A percentile compares a stretch with the other conserved stretches of the same genome.
Conservation (phyloP, 495 filamentous ascomycete genomes). For the Staphylotrichum longicolle region DNA sequence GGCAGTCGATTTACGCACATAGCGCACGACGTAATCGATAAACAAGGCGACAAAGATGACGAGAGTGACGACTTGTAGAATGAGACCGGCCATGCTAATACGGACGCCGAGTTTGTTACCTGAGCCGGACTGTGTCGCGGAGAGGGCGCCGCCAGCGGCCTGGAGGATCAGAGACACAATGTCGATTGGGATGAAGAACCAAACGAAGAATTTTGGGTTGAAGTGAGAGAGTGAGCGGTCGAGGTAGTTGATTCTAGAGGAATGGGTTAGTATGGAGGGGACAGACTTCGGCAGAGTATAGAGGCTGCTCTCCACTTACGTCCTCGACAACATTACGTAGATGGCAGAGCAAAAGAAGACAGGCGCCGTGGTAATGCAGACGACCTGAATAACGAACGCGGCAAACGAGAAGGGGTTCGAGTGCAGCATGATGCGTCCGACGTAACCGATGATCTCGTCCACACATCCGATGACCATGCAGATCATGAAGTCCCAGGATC, state of each 20-base stretch:
- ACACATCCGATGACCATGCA: constrained; percentile 39
- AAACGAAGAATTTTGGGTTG: constrained; percentile 50
- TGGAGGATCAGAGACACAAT: constrained; percentile 51
- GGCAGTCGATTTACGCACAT: constrained; percentile 20
- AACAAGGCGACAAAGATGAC: constrained; percentile 43
- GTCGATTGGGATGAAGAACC: constrained; percentile 56
- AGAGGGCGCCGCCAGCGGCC: constrained; percentile 50
- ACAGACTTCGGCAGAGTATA: no score
- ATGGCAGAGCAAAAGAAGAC: constrained; percentile 59
- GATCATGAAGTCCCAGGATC: constrained; percentile 41
- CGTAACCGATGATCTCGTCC: constrained; percentile 49
- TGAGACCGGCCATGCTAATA: constrained; percentile 21
- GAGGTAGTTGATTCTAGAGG: constrained; percentile 45
- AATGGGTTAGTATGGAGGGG: no score
- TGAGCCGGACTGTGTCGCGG: constrained; percentile 21
- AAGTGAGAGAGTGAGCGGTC: constrained; percentile 51
- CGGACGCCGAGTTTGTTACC: constrained; percentile 33
- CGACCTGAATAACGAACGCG: constrained; percentile 53
- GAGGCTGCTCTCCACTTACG: no score
- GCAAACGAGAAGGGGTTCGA: constrained; percentile 48
- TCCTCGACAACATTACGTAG: constrained; percentile 40
- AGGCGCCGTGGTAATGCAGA: constrained; percentile 57
- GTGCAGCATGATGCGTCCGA: constrained; percentile 46
- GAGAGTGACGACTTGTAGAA: constrained; percentile 47
- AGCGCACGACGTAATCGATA: constrained; percentile 44